Evolutionary conservation across 352 stramenopile species (phyloP).

Genomic region (Phytopythium oedochilum): DNA sequence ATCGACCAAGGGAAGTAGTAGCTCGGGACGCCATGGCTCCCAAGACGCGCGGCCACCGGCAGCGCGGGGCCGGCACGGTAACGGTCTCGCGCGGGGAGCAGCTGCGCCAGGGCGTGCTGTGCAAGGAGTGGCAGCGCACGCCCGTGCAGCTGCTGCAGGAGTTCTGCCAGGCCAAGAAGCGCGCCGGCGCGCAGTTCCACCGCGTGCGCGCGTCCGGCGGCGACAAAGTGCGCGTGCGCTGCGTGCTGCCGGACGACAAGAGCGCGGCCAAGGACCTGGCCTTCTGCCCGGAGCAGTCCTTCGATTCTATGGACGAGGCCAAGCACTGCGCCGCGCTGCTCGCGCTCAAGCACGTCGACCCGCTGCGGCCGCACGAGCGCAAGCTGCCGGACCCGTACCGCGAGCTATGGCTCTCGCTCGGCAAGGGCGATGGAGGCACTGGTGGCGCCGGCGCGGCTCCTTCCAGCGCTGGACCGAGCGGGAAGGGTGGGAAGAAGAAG

Average conservation of each 20-base stretch:
- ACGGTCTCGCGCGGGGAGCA: constrained; percentile 77
- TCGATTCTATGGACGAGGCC: constrained; percentile 81
- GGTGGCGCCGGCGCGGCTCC: not conserved
- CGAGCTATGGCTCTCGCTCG: constrained; percentile 86
- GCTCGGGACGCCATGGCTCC: not conserved
- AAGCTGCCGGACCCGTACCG: constrained; percentile 96
- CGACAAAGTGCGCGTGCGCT: constrained; percentile 43
- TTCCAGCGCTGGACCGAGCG: not conserved
- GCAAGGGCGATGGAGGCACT: not conserved
- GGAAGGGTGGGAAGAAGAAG: constrained; percentile 11
- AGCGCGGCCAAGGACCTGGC: constrained; percentile 92
- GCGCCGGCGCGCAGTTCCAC: constrained; percentile 66
- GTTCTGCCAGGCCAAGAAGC: constrained; percentile 92
- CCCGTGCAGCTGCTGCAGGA: constrained; percentile 93
- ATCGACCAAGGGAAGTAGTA: no score
- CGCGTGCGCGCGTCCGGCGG: constrained; percentile 34
- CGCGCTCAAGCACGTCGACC: constrained; percentile 93
- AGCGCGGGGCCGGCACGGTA: constrained; percentile 87
- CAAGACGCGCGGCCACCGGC: constrained; percentile 58
- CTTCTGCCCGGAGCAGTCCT: constrained; percentile 87
- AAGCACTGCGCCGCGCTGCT: constrained; percentile 93
- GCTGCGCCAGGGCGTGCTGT: constrained; percentile 78
- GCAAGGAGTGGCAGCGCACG: constrained; percentile 93
- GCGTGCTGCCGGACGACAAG: constrained; percentile 92
- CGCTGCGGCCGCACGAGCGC: constrained; percentile 89